A percentile compares a stretch with the other conserved stretches of the same genome.
Conservation (phyloP, 1,139 yeast species). For the Suhomyces yuchorum region DNA sequence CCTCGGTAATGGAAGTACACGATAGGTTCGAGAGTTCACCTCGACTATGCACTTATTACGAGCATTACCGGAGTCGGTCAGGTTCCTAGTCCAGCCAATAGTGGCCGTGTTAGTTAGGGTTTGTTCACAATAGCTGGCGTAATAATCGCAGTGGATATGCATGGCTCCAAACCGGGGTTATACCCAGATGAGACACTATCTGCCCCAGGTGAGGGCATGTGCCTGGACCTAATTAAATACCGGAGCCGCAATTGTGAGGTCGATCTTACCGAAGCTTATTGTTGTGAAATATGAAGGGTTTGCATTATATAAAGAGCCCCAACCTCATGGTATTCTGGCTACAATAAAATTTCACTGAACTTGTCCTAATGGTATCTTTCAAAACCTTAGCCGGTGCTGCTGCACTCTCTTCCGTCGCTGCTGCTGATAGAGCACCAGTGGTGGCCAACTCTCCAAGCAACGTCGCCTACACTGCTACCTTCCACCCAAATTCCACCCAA, state of each 20-base stretch:
- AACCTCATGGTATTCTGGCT: not conserved
- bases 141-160: not conserved
- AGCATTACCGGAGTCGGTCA: not conserved
- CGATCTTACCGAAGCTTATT: not conserved
- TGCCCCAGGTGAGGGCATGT: not conserved
- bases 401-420: conserved; percentile 14
- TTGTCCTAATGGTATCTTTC: conserved; percentile 12
- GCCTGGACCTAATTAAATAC: not conserved
- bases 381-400: conserved; percentile 6
- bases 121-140: not conserved
- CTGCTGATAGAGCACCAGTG: conserved; percentile 29
- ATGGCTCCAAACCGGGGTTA: not conserved
- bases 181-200: not conserved
- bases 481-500: conserved; percentile 20
- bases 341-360: not conserved
- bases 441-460: conserved; percentile 30
- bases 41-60: not conserved
- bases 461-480: conserved; percentile 26
- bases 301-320: not conserved
- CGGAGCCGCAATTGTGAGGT: not conserved
- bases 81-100: not conserved
- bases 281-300: not conserved
- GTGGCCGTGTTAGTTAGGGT: not conserved
- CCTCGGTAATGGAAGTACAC: no score
- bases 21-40: not conserved